Percentiles rank a stretch among this genome's conserved stretches.
Conservation (phyloP, 192 early-diverging fungal species). For the Backusella tarrabulga region DNA sequence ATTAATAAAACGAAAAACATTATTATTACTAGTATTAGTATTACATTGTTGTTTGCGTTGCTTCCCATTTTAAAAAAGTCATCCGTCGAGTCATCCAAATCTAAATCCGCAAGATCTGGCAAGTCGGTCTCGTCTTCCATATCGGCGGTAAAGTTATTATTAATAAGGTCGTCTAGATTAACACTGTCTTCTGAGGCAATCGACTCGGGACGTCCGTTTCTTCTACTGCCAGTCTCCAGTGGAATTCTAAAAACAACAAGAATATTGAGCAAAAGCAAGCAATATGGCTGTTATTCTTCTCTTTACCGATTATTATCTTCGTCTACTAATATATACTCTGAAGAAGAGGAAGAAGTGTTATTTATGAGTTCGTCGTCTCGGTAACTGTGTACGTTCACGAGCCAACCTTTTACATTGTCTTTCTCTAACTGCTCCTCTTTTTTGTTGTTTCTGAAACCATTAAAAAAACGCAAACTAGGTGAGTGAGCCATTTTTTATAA, state of each 20-base stretch:
- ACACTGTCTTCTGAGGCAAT: conserved; percentile 33
- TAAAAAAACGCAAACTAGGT: conserved; percentile 10
- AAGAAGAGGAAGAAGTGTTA: not conserved
- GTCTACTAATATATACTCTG: conserved; percentile 7
- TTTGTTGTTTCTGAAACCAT: conserved; percentile 13
- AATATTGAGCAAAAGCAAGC: not conserved
- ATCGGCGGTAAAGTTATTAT: conserved; percentile 27
- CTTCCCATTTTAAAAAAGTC: conserved; percentile 34
- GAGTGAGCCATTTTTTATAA: conserved; percentile 16
- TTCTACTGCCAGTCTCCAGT: not conserved
- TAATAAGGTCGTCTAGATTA: conserved; percentile 35
- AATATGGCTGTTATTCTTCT: not conserved
- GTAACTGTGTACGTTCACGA: conserved; percentile 24
- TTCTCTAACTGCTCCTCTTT: too few species aligned
- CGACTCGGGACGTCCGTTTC: conserved; percentile 24
- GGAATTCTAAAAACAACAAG: conserved; percentile 14
- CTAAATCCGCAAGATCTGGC: conserved; percentile 23
- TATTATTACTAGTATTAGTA: not conserved
- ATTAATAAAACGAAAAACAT: not conserved
- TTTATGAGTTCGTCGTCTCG: not conserved
- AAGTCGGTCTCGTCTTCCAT: conserved; percentile 33
- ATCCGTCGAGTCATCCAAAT: conserved; percentile 31
- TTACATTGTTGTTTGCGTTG: not conserved
- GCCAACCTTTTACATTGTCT: conserved; percentile 29
- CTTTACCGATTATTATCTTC: conserved; percentile 16